Evolutionary conservation across 805 yeast genomes (phyloP).

Genomic region (Saccharomycopsis vini): DNA sequence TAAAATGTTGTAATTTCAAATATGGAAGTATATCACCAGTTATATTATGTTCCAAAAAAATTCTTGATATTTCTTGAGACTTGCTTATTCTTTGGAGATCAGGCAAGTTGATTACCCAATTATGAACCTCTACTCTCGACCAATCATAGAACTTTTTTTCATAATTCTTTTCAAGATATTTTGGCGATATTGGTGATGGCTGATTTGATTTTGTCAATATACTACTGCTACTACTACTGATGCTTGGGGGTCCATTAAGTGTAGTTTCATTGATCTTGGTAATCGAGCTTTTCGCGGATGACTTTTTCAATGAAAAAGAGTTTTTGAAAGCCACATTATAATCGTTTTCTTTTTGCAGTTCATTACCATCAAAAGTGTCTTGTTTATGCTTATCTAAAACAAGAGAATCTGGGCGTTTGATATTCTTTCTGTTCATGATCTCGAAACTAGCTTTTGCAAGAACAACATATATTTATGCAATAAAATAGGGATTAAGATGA

Average conservation of each 20-base stretch:
- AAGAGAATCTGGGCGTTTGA: constrained; percentile 18
- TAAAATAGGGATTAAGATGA: too few relatives aligned
- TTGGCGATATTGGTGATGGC: constrained; percentile 17
- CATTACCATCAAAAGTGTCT: constrained; percentile 1
- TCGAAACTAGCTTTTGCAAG: too few relatives aligned
- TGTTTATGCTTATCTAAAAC: constrained; percentile 8
- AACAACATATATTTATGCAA: too few relatives aligned
- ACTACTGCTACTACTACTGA: not conserved
- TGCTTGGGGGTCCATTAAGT: not conserved
- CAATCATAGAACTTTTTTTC: constrained; percentile 18
- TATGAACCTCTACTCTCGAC: constrained; percentile 18
- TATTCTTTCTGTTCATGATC: constrained; percentile 18
- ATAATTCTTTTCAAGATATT: constrained; percentile 12
- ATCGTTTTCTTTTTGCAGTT: constrained; percentile 1
- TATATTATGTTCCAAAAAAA: constrained; percentile 17
- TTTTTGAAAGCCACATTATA: constrained; percentile 17
- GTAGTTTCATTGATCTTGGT: too few relatives aligned
- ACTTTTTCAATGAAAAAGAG: constrained; percentile 14
- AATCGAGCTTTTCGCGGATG: constrained; percentile 1
- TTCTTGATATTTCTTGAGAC: constrained; percentile 15
- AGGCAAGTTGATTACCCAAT: constrained; percentile 17
- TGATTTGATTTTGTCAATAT: not conserved
- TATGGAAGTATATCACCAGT: constrained; percentile 18
- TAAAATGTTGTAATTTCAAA: constrained; percentile 13
- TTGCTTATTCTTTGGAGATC: constrained; percentile 17